Base-by-base conservation (phyloP, 1,284 basidiomycete species). In the Lentinus polychrous region DNA sequence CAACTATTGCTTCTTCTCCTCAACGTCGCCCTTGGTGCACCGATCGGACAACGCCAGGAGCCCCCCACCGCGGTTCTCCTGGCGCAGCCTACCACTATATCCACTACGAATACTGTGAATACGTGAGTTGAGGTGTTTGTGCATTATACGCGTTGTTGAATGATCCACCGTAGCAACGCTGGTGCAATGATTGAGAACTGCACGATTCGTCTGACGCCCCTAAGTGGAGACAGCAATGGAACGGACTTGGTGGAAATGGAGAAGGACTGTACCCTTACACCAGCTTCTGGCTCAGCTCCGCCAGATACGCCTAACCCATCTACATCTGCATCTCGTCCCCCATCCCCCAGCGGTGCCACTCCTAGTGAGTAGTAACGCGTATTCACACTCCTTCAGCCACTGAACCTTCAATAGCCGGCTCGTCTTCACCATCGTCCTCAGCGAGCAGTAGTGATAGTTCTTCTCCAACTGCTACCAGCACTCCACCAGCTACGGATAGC, bases 131-230 rank as follows among this genome's bases (percentile, higher is more conserved):
- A 43, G 20, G 10, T 44, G 39, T 39, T 42, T 38, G 33, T 36
- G 45, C 39, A 23, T 43, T 43, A 15, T 43, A 12, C 12, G 38
- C 42, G 5, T 46, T 24, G 32, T 27, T 38, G 43, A 48, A 46
- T 31, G 14, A 34, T 33, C 42, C 11, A 44, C 24, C 11, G 42
- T 14, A 71, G 69, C 38, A 49, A 58, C 48, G 65, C 70, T 53
- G 85, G 78, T 8, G 64, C 68, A 12, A 71, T 83, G 64, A 75
- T 73, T 42, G 72, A 84, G 68, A 82, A 74, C 4, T 89, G 86
- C 60, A 69, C 72, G 3, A 70, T 85, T 51, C 78, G 76, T 2
- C 70, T 88, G 48, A 82, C 78, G 5, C 83, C 72, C 3, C 60
- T 69, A 12, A 64, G 54, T 3, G 67, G 60, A 43, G 36, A 74